Base-by-base conservation (phyloP, 169 alveolate genomes). In the Plasmodium vivax region DNA sequence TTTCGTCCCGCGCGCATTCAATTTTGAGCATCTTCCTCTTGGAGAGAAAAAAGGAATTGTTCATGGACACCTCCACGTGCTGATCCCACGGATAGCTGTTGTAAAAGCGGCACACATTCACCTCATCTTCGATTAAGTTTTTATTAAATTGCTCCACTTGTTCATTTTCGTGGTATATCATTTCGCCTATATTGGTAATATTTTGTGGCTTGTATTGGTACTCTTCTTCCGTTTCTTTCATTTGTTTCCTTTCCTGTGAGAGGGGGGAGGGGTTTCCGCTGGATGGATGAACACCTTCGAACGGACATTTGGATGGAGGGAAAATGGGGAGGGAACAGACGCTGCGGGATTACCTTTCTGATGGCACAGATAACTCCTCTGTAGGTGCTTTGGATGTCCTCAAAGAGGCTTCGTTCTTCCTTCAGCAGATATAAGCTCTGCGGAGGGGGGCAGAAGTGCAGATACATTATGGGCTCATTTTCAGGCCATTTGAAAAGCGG, bases 101-200 rank as follows among this genome's bases (percentile, higher is more conserved):
- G 56, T 77, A 75, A 85, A 85, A 85, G 34, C 75, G 75, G 30
- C 10, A 85, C 41, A 85, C 45, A 77, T 85, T 85, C 36, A 85
- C 9, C 30, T 56, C 80, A 38, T 85, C 93, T 74, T 85, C 81
- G 62, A 85, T 74, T 85, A 85, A 5, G 58, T 32, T 85, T 85
- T 85, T 85, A 54, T 85, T 85, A 30, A 85, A 85, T 16, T 8
- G 27, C 12, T 85, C 51, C 80, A 85, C 75, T 74, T 85, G 32
- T n/a, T 54, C 47, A 54, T 85, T 85, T 23, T 85, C 93, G 77
- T 85, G 93, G 56, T 85, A 85, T 54, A 85, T 51, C n/a, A 85
- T 85, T 47, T 85, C 93, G 32, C 58, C 75, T 75, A 36, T 75
- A 47, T 85, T 85, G 19, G 87, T 85, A 0, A 85, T 85, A 36